phyloP scores from a whole-genome alignment of 345 rosid genomes.

The Eucalyptus pumila region DNA sequence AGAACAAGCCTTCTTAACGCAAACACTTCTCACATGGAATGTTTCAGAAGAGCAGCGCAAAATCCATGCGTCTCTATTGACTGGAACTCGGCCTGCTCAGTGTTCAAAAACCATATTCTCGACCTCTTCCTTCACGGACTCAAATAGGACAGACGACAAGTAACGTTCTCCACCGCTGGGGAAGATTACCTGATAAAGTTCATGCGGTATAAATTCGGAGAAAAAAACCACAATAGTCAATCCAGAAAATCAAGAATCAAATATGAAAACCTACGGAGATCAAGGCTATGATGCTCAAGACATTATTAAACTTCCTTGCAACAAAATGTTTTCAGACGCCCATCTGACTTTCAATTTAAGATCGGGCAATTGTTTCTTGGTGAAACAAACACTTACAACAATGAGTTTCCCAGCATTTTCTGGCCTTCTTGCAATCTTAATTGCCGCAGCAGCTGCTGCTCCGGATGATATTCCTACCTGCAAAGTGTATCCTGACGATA shows the following conservation, averaged over 20 bases:
- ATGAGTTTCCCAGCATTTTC: conserved; percentile 62
- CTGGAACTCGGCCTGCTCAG: not conserved
- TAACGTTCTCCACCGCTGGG: conserved; percentile 50
- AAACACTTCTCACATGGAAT: not conserved
- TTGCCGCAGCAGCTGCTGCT: conserved; percentile 47
- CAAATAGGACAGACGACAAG: conserved; percentile 31
- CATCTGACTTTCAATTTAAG: not conserved
- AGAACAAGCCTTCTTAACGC: not conserved
- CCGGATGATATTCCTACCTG: conserved; percentile 75
- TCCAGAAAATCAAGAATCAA: not conserved
- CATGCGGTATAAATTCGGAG: not conserved
- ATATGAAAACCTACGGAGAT: not conserved
- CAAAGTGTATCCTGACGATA: not conserved
- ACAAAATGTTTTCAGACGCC: not conserved
- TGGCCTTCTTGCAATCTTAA: conserved; percentile 39
- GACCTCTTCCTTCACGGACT: conserved; percentile 21
- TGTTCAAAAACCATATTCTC: conserved; percentile 21
- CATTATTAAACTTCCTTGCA: not conserved
- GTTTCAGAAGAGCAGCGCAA: not conserved
- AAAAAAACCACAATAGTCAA: not conserved
- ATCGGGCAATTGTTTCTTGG: accelerated
- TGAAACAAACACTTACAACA: conserved; percentile 24
- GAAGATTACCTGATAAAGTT: conserved; percentile 29
- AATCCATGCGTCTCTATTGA: not conserved
- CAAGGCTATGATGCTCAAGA: not conserved